phyloP scores from a whole-genome alignment of 768 basidiomycete genomes.

The Russula virescens region DNA sequence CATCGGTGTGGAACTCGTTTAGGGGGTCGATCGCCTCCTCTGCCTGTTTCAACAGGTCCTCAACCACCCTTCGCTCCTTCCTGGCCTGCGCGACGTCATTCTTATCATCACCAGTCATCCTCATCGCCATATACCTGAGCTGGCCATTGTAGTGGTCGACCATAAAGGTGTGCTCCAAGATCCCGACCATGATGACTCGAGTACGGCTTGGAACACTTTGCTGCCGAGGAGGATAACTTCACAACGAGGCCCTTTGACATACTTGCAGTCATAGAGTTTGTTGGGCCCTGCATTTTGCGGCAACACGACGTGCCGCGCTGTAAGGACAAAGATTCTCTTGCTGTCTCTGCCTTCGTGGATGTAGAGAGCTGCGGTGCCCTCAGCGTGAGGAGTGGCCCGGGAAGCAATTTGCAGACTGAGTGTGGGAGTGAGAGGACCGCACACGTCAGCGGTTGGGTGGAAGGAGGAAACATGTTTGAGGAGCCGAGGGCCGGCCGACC shows the following conservation, averaged over 20 bases:
- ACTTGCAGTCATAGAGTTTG: slow-evolving; percentile 3
- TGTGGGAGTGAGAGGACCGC: slow-evolving; percentile 33
- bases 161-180: no score
- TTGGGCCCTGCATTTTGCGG: not conserved
- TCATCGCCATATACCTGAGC: no score
- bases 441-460: slow-evolving; percentile 17
- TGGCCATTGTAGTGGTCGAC: no score
- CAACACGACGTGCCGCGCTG: slow-evolving; percentile 34
- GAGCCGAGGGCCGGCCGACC: not conserved
- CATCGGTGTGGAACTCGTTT: no score
- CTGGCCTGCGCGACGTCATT: no score
- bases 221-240: not conserved
- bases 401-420: slow-evolving; percentile 37
- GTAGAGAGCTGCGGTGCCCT: slow-evolving; percentile 38
- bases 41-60: no score
- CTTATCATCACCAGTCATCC: no score
- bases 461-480: not conserved
- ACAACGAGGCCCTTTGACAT: not conserved
- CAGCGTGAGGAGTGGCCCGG: slow-evolving; percentile 29
- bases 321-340: slow-evolving; percentile 30
- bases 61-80: no score
- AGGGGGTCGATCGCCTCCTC: no score
- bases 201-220: not conserved
- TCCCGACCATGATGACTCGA: no score
- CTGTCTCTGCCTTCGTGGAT: slow-evolving; percentile 24